Evolutionary conservation across 164 flowering plant genomes (phyloP).

Genomic region (Pachysandra terminalis): DNA sequence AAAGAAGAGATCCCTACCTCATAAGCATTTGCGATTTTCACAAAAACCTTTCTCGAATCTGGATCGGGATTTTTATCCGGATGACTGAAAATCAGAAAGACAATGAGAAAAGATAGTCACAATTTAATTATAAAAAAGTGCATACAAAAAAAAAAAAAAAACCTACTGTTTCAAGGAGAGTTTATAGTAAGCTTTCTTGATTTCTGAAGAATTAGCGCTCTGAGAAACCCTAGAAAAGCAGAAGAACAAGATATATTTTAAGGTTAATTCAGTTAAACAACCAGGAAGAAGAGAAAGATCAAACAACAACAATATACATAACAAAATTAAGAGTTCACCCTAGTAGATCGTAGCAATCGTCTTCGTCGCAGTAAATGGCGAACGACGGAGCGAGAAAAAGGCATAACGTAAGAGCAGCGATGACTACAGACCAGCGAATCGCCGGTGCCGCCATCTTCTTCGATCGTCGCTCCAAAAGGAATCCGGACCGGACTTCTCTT

Average conservation of each 20-base stretch:
- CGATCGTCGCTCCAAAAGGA: neutral
- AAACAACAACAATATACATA: neutral
- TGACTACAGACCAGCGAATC: constrained; percentile 42
- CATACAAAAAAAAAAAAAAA: constrained; percentile 1
- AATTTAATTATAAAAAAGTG: neutral
- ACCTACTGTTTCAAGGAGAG: constrained; percentile 85
- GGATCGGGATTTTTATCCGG: constrained; percentile 98
- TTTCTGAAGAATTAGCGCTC: constrained; percentile 84
- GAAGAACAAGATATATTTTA: neutral
- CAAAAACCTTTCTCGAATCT: constrained; percentile 75
- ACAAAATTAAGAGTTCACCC: constrained; percentile 41
- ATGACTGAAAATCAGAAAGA: constrained; percentile 42
- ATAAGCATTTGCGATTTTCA: constrained; percentile 89
- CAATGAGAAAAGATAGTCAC: neutral
- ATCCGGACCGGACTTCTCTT: neutral
- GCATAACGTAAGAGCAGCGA: constrained; percentile 25
- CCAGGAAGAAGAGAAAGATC: constrained; percentile 2
- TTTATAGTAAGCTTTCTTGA: constrained; percentile 92
- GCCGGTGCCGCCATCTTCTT: constrained; percentile 30
- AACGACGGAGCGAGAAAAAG: constrained; percentile 43
- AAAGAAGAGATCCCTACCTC: constrained; percentile 48
- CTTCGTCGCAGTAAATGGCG: constrained; percentile 95
- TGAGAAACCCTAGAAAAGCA: constrained; percentile 59
- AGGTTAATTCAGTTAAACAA: neutral
- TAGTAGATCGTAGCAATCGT: constrained; percentile 91